phyloP scores from a whole-genome alignment of 1,284 basidiomycete genomes.

The Cryptococcus sp. region DNA sequence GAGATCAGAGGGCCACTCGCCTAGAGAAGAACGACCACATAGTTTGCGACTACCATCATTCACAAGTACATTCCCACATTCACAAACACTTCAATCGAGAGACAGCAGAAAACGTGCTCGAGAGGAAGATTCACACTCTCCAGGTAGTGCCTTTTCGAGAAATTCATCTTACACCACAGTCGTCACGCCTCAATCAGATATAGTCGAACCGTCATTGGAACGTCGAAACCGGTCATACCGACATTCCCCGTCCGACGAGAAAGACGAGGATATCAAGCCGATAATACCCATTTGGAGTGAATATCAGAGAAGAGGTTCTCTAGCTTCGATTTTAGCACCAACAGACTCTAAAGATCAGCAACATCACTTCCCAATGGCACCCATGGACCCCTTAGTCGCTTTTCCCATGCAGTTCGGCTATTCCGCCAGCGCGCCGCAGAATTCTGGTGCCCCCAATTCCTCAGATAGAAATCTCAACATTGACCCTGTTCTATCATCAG shows the following conservation, averaged over 20 bases:
- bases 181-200: slow-evolving; percentile 8
- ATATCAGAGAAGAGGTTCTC: slow-evolving; percentile 62
- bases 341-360: background rate
- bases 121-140: background rate
- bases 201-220: slow-evolving; percentile 7
- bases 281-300: background rate
- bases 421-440: slow-evolving; percentile 7
- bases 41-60: too few relatives aligned
- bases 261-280: background rate
- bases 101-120: background rate
- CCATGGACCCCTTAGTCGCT: slow-evolving; percentile 16
- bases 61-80: too few relatives aligned
- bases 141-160: background rate
- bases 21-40: too few relatives aligned
- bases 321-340: background rate
- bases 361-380: slow-evolving; percentile 6
- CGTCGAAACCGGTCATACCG: slow-evolving; percentile 1
- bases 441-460: slow-evolving; percentile 1
- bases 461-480: slow-evolving; percentile 3
- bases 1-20: too few relatives aligned
- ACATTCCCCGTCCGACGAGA: background rate
- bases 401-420: slow-evolving; percentile 24
- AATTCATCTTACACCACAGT: slow-evolving; percentile 1
- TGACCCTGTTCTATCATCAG: slow-evolving; percentile 32
- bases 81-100: too few relatives aligned